Evolutionary conservation across 768 basidiomycete genomes (phyloP).

Genomic region (Amanita subjunquillea): DNA sequence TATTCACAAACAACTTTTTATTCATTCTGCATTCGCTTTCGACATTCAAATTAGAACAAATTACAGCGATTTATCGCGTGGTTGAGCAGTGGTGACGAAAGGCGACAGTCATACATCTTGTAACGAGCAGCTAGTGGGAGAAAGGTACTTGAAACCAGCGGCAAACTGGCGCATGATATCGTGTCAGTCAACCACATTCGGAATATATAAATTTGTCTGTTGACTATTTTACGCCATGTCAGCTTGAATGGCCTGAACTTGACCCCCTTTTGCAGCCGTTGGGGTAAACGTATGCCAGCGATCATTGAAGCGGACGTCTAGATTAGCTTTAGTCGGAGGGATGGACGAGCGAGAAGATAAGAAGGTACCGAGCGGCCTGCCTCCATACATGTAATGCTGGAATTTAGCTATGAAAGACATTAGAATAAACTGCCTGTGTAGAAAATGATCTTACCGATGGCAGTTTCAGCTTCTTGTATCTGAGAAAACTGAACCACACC

Average conservation of each 20-base stretch:
- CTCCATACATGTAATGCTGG: slow-evolving; percentile 92
- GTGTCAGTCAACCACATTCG: background rate
- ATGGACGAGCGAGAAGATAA: background rate
- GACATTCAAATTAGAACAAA: no score
- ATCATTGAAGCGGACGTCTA: slow-evolving; percentile 91
- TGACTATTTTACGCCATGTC: slow-evolving; percentile 21
- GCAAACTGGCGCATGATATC: background rate
- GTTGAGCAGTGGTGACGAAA: no score
- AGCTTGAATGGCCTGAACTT: slow-evolving; percentile 54
- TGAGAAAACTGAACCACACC: slow-evolving; percentile 94
- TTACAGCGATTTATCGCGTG: no score
- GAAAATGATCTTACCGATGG: slow-evolving; percentile 51
- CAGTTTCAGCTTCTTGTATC: slow-evolving; percentile 84
- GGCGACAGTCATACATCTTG: no score
- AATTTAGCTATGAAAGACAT: slow-evolving; percentile 59
- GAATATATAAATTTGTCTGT: background rate
- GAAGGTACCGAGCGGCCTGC: slow-evolving; percentile 67
- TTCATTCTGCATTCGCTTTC: no score
- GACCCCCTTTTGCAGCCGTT: slow-evolving; percentile 81
- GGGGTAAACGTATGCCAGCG: slow-evolving; percentile 92
- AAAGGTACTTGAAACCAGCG: background rate
- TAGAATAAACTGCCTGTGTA: background rate
- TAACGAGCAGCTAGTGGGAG: no score
- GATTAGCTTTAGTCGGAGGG: slow-evolving; percentile 3
- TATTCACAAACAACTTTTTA: no score